Percentiles rank a stretch among this genome's conserved stretches.
Conservation (phyloP, 176 grass and related monocot genomes). For the Triticum turgidum region DNA sequence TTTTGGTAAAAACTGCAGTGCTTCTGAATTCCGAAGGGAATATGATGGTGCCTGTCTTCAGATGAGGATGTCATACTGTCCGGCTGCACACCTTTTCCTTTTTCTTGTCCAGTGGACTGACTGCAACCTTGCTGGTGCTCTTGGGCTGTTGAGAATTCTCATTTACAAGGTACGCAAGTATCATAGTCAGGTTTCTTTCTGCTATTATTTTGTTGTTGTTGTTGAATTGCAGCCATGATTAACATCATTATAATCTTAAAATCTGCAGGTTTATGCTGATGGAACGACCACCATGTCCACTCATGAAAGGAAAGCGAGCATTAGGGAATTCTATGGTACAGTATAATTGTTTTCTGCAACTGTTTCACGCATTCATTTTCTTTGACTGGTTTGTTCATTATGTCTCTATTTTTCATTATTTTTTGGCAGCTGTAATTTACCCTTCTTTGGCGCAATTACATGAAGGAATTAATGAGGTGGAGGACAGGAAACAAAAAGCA, state of each 20-base stretch:
- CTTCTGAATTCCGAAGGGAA: slow-evolving; percentile 79
- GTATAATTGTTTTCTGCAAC: background rate
- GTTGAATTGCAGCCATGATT: background rate
- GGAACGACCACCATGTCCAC: slow-evolving; percentile 93
- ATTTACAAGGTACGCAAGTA: slow-evolving; percentile 65
- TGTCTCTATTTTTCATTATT: background rate
- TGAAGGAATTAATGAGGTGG: slow-evolving; percentile 75
- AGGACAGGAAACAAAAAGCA: slow-evolving; percentile 75
- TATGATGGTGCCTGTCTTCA: slow-evolving; percentile 88
- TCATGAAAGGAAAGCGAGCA: slow-evolving; percentile 88
- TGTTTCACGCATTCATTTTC: background rate
- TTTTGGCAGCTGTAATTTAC: slow-evolving; percentile 75
- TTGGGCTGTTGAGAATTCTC: slow-evolving; percentile 85
- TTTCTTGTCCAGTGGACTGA: slow-evolving; percentile 90
- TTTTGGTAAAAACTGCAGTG: slow-evolving; percentile 44
- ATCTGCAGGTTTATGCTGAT: slow-evolving; percentile 78
- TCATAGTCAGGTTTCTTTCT: background rate
- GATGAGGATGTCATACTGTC: slow-evolving; percentile 91
- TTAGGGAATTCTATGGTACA: slow-evolving; percentile 90
- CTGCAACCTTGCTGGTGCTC: slow-evolving; percentile 79
- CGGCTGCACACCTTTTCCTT: slow-evolving; percentile 87
- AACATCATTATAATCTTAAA: background rate
- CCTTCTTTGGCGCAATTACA: slow-evolving; percentile 86
- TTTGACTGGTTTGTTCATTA: slow-evolving; percentile 37
- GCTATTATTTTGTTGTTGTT: slow-evolving; percentile 15